Base-by-base conservation (phyloP, 257 asterid species). In the Thymus quinquecostatus region DNA sequence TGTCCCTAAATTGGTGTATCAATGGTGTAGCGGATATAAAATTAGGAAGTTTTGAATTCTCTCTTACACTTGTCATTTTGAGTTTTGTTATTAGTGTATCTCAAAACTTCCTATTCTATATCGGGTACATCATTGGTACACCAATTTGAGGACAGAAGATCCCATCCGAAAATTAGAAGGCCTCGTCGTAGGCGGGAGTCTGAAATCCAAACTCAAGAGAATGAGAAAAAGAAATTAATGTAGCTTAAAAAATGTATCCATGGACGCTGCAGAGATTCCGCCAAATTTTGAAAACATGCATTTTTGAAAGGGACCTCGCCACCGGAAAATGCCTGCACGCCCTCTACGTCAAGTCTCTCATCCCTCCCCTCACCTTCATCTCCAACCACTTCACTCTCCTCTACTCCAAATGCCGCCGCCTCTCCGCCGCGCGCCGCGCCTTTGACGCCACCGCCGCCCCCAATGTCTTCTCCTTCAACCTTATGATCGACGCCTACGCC, bases 331-430 rank as follows among this genome's bases (percentile, higher is more conserved):
- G 77, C 70, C 81, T 91, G 40, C 96, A 91, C 80, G 51, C 91
- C 10, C 64, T 80, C 1, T 87, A 80, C 82, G 53, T 86, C 75
- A 85, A 88, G 56, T 83, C 85, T 64, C 57, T 76, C 5, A 38
- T 86, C 59, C 96, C 95, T 34, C 78, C 66, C 11, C 68, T 82
- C 8, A 87, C 91, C 59, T 91, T 87, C 77, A 60, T 91, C 38
- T 83, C 92, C 86, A 91, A 91, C 83, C 97, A 87, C 73, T 84
- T 91, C 86, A 87, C 84, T 60, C 87, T 89, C 79, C 89, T 91
- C 10, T 88, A 91, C 86, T 88, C 96, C 81, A 88, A 83, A 79
- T 91, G 90, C 74, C 66, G 87, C 77, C 75, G 76, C 5, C 85
- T 88, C 49, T 72, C 79, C 71, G 76, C 83, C 65, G 96, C 96